These are phyloP conservation scores for Gentiana straminea DNA, from an alignment of 257 asterid species.

Conservation along the genomic window DNA sequence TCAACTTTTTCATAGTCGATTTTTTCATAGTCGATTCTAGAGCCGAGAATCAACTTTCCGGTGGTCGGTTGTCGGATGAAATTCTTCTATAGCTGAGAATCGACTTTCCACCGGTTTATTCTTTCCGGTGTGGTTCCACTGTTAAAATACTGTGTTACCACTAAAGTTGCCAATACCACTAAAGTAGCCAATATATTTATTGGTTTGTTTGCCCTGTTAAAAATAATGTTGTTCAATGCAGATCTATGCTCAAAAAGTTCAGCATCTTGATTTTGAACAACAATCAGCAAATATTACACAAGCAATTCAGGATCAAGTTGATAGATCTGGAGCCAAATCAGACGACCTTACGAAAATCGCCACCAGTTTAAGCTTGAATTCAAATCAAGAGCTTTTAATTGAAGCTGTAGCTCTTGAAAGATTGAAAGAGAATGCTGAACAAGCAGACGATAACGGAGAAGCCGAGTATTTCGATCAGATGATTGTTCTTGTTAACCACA, in stretches of 20 bases:
- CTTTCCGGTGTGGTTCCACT: too few relatives aligned
- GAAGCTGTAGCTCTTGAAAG: constrained; percentile 33
- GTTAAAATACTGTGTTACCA: too few relatives aligned
- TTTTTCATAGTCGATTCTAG: too few relatives aligned
- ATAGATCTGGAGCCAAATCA: constrained; percentile 22
- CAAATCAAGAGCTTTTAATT: constrained; percentile 30
- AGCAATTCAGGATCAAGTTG: constrained; percentile 24
- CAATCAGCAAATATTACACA: constrained; percentile 13
- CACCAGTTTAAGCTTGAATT: constrained; percentile 18
- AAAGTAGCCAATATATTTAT: neutral
- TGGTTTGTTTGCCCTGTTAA: neutral
- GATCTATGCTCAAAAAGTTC: constrained; percentile 21
- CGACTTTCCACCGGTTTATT: too few relatives aligned
- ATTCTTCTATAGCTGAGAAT: too few relatives aligned
- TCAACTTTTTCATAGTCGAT: too few relatives aligned
- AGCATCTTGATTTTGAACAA: constrained; percentile 19
- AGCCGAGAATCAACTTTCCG: too few relatives aligned
- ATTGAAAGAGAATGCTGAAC: constrained; percentile 30
- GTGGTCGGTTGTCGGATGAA: too few relatives aligned
- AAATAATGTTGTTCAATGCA: constrained; percentile 9
- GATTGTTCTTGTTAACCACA: constrained; percentile 25
- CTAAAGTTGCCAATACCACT: neutral
- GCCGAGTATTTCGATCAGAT: constrained; percentile 28
- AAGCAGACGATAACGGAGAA: constrained; percentile 24
- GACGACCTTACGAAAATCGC: constrained; percentile 22